Evolutionary conservation across 768 basidiomycete genomes (phyloP), one percentile per base, ranked within the genome.

Genomic region (Pisolithus microcarpus): DNA sequence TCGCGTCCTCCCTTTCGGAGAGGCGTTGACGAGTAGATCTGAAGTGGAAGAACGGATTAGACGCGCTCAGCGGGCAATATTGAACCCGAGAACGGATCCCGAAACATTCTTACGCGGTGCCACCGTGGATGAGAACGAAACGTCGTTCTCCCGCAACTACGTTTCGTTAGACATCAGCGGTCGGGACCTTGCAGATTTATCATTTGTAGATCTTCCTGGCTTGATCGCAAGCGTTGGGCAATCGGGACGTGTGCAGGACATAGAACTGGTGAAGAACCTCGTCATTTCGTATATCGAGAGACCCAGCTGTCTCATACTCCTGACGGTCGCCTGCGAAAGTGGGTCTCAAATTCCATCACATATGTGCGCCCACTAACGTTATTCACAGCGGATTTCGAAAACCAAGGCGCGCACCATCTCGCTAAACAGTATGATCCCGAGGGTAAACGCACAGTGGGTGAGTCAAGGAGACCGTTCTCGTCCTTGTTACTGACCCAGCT

Each of bases 31-130:
- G 4, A 58, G 79, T 43, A 76, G 70, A 42, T 30, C 38, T 1
- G 56, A 66, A 0, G 75, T 86, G 7, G 83, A 84, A 50, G 56
- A 74, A 3, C 72, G 71, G 65, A 68, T 85, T 11, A 74, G 81
- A 24, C 71, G 82, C 3, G 82, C 84, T 0, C 83, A 85, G 57
- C 71, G 75, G 0, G 82, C 82, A 0, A 70, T 82, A 21, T 67
- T 85, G 8, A 72, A 74, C 48, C 78, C 78, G 0, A 62, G 68
- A 10, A 49, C 72, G 11, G 48, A 66, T 7, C 50, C 65, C 39
- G 52, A 48, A 16, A 5, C 43, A 16, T 70, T 68, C 49, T 19
- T 56, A 21, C 23, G 46, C 18, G 23, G 53, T 7, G 56, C 56
- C 49, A 50, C 26, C 43, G 13, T 45, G 31, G 54, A 57, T 54